phyloP scores from a whole-genome alignment of 2,329 filamentous ascomycete genomes.

The Rosellinia necatrix region DNA sequence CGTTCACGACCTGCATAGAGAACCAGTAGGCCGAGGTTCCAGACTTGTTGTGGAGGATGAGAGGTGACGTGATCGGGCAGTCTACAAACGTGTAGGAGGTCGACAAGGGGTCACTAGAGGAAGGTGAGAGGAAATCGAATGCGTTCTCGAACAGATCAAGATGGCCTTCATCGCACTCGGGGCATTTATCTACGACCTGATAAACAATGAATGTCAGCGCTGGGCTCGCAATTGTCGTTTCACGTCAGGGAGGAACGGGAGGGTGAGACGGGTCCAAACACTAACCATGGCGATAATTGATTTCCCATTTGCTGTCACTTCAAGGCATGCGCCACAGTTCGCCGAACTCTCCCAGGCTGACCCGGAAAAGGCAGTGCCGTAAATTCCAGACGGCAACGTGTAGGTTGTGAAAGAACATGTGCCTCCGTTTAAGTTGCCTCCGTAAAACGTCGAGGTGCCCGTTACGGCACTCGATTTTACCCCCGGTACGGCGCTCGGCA shows the following conservation, averaged over 20 bases:
- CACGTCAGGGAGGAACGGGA: neutral
- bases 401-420: conserved; percentile 68
- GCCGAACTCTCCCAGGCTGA: conserved; percentile 59
- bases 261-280: neutral
- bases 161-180: conserved; percentile 47
- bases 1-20: conserved; percentile 67
- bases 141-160: conserved; percentile 52
- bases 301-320: conserved; percentile 61
- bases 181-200: conserved; percentile 52
- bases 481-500: neutral
- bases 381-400: conserved; percentile 61
- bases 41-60: conserved; percentile 51
- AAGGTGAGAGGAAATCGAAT: conserved; percentile 45
- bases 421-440: conserved; percentile 61
- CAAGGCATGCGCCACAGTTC: conserved; percentile 65
- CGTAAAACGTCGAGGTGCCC: conserved; percentile 57
- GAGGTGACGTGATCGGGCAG: conserved; percentile 49
- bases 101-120: conserved; percentile 45
- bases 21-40: conserved; percentile 50
- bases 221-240: too few species aligned
- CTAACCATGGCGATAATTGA: conserved; percentile 67
- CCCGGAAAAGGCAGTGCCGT: conserved; percentile 65
- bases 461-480: conserved; percentile 32
- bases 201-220: conserved; percentile 16
- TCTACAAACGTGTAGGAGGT: conserved; percentile 46